These are phyloP conservation scores for Rosa multiflora DNA, from an alignment of 306 rosid genomes.

Conservation along the genomic window DNA sequence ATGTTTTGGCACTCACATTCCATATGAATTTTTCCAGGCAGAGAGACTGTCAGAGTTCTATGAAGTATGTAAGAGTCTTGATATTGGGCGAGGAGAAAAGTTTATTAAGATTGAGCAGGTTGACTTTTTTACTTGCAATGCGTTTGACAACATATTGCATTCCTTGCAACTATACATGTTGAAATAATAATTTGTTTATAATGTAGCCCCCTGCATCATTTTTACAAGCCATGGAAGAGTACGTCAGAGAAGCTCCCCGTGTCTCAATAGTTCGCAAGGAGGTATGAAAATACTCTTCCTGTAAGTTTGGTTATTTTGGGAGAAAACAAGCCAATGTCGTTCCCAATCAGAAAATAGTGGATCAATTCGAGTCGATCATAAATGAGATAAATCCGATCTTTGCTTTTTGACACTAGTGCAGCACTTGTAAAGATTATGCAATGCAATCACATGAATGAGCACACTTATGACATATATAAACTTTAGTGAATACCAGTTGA, in stretches of 20 bases:
- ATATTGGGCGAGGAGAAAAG: slow-evolving; percentile 89
- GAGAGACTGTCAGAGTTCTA: slow-evolving; percentile 91
- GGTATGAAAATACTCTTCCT: slow-evolving; percentile 39
- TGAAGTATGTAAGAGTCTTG: slow-evolving; percentile 88
- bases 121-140: slow-evolving; percentile 24
- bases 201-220: slow-evolving; percentile 92
- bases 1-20: background rate
- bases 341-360: background rate
- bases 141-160: slow-evolving; percentile 1
- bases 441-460: slow-evolving; percentile 5
- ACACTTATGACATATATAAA: background rate
- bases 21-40: slow-evolving; percentile 53
- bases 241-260: slow-evolving; percentile 87
- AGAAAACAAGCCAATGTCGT: background rate
- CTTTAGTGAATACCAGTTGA: slow-evolving; percentile 6
- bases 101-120: slow-evolving; percentile 97
- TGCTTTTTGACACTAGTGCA: background rate
- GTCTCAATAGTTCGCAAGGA: slow-evolving; percentile 65
- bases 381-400: background rate
- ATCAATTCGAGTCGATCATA: slow-evolving; percentile 13
- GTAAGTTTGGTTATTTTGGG: background rate
- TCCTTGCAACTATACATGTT: slow-evolving; percentile 20
- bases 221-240: slow-evolving; percentile 99
- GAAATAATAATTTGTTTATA: slow-evolving; percentile 25
- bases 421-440: slow-evolving; percentile 3